A percentile compares a stretch with the other conserved stretches of the same genome.
Evolutionary conservation across 2,329 filamentous ascomycete genomes (phyloP).

Genomic region (Claviceps fusiformis): DNA sequence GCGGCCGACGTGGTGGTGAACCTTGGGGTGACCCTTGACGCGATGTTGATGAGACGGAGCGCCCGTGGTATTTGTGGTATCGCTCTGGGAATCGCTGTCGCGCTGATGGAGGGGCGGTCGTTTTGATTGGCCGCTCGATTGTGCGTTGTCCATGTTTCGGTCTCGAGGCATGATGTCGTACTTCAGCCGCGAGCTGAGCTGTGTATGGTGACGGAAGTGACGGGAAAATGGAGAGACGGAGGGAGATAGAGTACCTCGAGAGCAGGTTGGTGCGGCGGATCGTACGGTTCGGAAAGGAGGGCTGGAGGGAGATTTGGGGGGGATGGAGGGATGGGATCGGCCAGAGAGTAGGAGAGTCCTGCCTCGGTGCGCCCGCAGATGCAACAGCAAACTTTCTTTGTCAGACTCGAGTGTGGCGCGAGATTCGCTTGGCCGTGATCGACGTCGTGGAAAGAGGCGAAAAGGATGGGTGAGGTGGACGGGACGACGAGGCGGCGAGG

Average conservation of each 20-base stretch:
- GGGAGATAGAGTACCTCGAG: background rate
- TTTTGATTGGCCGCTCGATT: conserved; percentile 42
- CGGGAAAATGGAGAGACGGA: background rate
- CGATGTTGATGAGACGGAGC: conserved; percentile 16
- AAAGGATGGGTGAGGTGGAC: background rate
- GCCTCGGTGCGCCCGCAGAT: background rate
- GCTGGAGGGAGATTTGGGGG: background rate
- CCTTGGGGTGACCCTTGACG: conserved; percentile 19
- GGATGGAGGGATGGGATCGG: background rate
- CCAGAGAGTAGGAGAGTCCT: background rate
- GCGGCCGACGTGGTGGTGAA: conserved; percentile 25
- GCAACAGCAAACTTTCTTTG: background rate
- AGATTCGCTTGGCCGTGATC: background rate
- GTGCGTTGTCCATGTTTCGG: conserved; percentile 33
- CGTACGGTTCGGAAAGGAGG: background rate
- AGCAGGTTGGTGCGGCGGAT: background rate
- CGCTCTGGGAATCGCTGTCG: conserved; percentile 23
- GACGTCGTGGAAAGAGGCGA: background rate
- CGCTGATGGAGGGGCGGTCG: conserved; percentile 26
- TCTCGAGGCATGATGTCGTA: conserved; percentile 26
- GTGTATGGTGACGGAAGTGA: background rate
- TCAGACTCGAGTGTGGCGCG: background rate
- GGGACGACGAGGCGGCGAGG: no score
- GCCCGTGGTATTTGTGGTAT: conserved; percentile 13
- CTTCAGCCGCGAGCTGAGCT: background rate